A percentile compares a stretch with the other conserved stretches of the same genome.
Evolutionary conservation across 129 eudicot genomes (phyloP).

Genomic region (Chrysanthemum lavandulifolium): DNA sequence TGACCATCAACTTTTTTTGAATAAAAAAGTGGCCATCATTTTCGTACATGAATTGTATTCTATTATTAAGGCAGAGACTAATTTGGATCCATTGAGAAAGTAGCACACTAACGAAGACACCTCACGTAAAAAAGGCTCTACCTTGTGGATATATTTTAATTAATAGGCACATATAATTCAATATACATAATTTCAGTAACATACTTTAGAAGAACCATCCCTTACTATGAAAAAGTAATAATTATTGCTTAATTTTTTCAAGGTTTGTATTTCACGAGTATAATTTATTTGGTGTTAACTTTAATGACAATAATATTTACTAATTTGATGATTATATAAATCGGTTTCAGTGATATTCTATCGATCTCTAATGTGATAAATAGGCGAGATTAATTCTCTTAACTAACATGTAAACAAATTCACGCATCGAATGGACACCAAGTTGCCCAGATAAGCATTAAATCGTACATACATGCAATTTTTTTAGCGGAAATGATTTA

Average conservation of each 20-base stretch:
- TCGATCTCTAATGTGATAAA: no score
- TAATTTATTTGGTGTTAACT: neutral
- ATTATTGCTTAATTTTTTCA: neutral
- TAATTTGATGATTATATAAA: no score
- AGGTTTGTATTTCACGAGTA: neutral
- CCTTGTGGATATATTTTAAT: slow-evolving; percentile 20
- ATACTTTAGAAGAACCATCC: slow-evolving; percentile 12
- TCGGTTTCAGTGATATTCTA: no score
- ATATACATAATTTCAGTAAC: no score
- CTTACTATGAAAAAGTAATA: neutral
- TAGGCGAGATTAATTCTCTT: no score
- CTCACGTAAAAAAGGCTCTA: slow-evolving; percentile 39
- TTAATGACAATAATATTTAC: neutral
- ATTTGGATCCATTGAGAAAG: slow-evolving; percentile 34
- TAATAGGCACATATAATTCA: no score
- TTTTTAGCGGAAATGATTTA: no score
- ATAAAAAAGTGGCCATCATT: slow-evolving; percentile 37
- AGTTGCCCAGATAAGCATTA: no score
- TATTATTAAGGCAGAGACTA: slow-evolving; percentile 43
- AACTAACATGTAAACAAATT: no score
- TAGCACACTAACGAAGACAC: slow-evolving; percentile 30
- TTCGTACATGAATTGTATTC: slow-evolving; percentile 45
- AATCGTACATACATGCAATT: no score
- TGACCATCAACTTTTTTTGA: slow-evolving; percentile 24
- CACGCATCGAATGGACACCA: no score